phyloP scores from a whole-genome alignment of 305 asterid genomes.

The Ilex paraguariensis region DNA sequence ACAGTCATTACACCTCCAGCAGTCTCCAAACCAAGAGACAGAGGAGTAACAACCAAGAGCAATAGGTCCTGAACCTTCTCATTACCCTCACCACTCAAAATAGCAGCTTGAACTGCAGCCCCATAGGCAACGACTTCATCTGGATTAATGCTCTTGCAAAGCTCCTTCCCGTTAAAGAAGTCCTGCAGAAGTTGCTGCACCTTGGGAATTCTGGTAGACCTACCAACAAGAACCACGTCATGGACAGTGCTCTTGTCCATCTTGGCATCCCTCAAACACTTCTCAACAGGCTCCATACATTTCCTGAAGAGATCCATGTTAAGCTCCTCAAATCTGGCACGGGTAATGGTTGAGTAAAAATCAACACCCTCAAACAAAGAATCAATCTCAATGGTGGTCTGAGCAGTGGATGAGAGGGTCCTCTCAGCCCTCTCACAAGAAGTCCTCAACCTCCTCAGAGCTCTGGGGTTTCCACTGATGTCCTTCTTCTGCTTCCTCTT shows the following conservation, averaged over 20 bases:
- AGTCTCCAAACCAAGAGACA: constrained; percentile 2
- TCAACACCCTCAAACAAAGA: constrained; percentile 10
- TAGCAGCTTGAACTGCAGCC: constrained; percentile 14
- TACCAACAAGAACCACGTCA: constrained; percentile 24
- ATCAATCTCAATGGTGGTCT: constrained; percentile 5
- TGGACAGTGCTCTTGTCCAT: constrained; percentile 12
- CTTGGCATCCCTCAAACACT: constrained; percentile 16
- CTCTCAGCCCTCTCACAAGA: not conserved
- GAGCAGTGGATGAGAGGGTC: too few species aligned
- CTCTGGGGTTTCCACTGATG: constrained; percentile 13
- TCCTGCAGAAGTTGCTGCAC: constrained; percentile 17
- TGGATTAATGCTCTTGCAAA: constrained; percentile 18
- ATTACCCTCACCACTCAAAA: not conserved
- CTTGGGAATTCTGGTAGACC: constrained; percentile 20
- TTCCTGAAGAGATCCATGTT: constrained; percentile 12
- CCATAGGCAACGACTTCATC: constrained; percentile 22
- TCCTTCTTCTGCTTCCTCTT: constrained; percentile 16
- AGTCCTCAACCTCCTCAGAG: constrained; percentile 15
- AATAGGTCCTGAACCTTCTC: constrained; percentile 2
- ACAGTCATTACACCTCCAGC: constrained; percentile 8
- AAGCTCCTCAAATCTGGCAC: constrained; percentile 11
- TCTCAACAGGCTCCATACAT: constrained; percentile 16
- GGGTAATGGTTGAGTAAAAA: constrained; percentile 1
- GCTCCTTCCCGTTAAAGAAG: constrained; percentile 15
- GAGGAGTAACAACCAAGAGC: constrained; percentile 6